Percentiles rank a stretch among this genome's conserved stretches.
Evolutionary conservation across 495 filamentous ascomycete species (phyloP).

Genomic region (Neurospora tetraspora): DNA sequence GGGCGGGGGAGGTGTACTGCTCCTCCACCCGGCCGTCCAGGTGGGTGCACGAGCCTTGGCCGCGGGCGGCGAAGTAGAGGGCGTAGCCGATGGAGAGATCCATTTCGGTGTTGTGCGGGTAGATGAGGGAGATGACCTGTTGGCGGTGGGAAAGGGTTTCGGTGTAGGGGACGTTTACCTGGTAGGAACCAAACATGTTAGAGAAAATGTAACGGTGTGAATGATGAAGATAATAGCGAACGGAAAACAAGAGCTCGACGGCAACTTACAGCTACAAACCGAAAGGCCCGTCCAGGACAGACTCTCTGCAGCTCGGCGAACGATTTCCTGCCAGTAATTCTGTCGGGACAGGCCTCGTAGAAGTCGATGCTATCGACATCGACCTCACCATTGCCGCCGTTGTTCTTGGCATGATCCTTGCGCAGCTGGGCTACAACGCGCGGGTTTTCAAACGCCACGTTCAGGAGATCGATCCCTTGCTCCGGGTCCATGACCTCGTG

Average conservation of each 20-base stretch:
- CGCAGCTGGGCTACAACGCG: slow-evolving; percentile 44
- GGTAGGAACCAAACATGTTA: background rate
- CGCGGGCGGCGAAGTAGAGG: slow-evolving; percentile 86
- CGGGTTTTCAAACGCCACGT: slow-evolving; percentile 95
- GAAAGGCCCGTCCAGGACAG: slow-evolving; percentile 68
- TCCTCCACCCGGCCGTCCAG: background rate
- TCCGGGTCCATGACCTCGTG: slow-evolving; percentile 63
- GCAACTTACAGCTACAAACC: slow-evolving; percentile 55
- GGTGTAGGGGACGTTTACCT: slow-evolving; percentile 75
- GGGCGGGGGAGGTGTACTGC: slow-evolving; percentile 58
- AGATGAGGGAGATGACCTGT: slow-evolving; percentile 63
- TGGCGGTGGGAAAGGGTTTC: slow-evolving; percentile 63
- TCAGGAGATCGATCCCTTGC: slow-evolving; percentile 76
- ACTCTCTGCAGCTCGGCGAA: slow-evolving; percentile 58
- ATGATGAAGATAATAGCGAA: background rate
- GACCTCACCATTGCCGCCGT: background rate
- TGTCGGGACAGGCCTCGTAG: slow-evolving; percentile 83
- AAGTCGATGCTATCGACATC: slow-evolving; percentile 17
- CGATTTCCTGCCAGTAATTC: slow-evolving; percentile 71
- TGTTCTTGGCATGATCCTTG: slow-evolving; percentile 8
- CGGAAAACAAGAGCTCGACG: too few relatives aligned
- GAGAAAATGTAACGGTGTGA: background rate
- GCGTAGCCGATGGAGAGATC: slow-evolving; percentile 92
- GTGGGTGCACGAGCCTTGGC: slow-evolving; percentile 44
- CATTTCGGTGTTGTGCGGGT: slow-evolving; percentile 97